Evolutionary conservation across 176 grass and related monocot genomes (phyloP).

Genomic region (Phoenix roebelenii): DNA sequence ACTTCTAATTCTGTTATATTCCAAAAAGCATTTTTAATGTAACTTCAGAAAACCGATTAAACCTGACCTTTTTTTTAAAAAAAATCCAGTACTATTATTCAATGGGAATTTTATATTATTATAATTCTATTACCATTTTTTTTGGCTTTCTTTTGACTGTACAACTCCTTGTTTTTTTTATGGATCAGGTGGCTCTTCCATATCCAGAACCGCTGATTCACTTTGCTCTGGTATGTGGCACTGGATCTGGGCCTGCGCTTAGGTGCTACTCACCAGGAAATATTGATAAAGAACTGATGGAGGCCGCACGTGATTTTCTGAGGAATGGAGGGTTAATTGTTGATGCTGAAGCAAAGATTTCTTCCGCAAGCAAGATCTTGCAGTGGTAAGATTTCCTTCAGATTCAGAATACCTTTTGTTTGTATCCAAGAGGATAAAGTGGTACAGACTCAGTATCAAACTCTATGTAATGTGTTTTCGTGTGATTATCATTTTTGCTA

Average conservation of each 20-base stretch:
- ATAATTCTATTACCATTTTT: too few relatives aligned
- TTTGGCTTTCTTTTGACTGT: background rate
- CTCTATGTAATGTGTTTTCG: too few relatives aligned
- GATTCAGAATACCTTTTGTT: too few relatives aligned
- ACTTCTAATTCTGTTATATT: too few relatives aligned
- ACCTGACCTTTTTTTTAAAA: too few relatives aligned
- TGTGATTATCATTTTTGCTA: too few relatives aligned
- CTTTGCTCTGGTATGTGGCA: conserved; percentile 90
- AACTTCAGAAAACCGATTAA: too few relatives aligned
- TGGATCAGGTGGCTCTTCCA: conserved; percentile 59
- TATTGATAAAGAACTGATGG: conserved; percentile 88
- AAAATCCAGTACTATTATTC: too few relatives aligned
- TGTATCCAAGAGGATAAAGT: too few relatives aligned
- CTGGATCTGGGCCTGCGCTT: conserved; percentile 78
- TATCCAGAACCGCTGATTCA: conserved; percentile 88
- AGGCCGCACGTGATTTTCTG: conserved; percentile 65
- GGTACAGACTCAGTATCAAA: too few relatives aligned
- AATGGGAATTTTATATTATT: too few relatives aligned
- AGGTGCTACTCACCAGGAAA: conserved; percentile 85
- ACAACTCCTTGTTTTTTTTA: conserved; percentile 17
- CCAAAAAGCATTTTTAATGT: too few relatives aligned
- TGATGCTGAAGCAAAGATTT: conserved; percentile 56
- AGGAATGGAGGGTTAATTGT: conserved; percentile 70
- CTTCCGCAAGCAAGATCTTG: conserved; percentile 70
- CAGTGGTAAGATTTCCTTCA: conserved; percentile 48